Evolutionary conservation across 768 basidiomycete species (phyloP).

Genomic region (Gyrodon lividus): DNA sequence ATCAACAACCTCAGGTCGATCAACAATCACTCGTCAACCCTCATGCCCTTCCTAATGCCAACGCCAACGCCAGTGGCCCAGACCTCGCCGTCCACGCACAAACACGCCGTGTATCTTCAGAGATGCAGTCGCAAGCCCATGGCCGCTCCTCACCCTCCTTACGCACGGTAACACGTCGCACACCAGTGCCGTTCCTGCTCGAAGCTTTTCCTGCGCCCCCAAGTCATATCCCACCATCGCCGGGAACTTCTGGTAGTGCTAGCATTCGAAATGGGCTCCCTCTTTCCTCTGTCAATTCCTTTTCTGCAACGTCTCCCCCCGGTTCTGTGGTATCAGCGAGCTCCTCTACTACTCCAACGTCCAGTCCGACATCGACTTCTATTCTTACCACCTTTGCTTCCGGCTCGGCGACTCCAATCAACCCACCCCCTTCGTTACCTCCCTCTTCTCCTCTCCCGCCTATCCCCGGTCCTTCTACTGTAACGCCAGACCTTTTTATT

Average conservation of each 20-base stretch:
- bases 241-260: constrained; percentile 20
- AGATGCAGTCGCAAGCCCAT: constrained; percentile 16
- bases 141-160: constrained; percentile 26
- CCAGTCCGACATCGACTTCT: constrained; percentile 10
- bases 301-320: constrained; percentile 3
- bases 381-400: constrained; percentile 14
- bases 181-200: constrained; percentile 34
- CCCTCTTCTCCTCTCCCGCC: constrained; percentile 63
- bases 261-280: constrained; percentile 12
- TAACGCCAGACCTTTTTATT: constrained; percentile 48
- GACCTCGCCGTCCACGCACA: constrained; percentile 13
- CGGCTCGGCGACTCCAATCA: constrained; percentile 22
- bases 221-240: constrained; percentile 30
- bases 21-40: constrained; percentile 10
- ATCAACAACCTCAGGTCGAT: constrained; percentile 8
- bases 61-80: neutral
- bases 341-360: neutral
- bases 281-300: constrained; percentile 11
- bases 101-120: constrained; percentile 25
- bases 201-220: constrained; percentile 39
- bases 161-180: constrained; percentile 28
- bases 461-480: constrained; percentile 59
- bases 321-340: constrained; percentile 3
- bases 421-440: constrained; percentile 60
- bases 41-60: constrained; percentile 14